Evolutionary conservation across 177 flowering plant species (phyloP), one percentile per base, ranked within the genome.

Genomic region (Tripterygium wilfordii): DNA sequence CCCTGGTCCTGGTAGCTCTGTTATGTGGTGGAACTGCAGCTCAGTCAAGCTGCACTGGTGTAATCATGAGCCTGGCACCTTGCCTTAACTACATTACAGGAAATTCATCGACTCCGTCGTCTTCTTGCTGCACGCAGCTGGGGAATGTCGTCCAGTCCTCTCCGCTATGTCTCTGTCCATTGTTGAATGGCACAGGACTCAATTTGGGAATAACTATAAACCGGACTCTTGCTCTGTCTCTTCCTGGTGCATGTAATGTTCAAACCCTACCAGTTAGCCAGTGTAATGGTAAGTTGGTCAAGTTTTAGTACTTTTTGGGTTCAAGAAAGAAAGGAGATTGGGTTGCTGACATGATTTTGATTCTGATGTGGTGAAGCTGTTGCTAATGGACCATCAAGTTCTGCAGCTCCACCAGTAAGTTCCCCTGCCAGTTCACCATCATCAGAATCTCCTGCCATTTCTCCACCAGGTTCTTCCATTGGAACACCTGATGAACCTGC

Each of bases 61-160:
- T 46, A 5, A 44, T 80, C 40, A 27, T 51, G 14, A 58, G 62
- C 70, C 26, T 80, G 38, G 26, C 72, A 10, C 68, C 87, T 10
- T 80, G 87, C 51, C 68, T 80, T 0, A 67, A 58, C 64, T 77
- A 64, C 49, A 40, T 80, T 3, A 60, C 65, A 0, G 83, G 83
- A 30, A 77, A 62, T 25, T 57, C 77, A 14, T 63, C 74, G 2
- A 58, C 62, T 4, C 83, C 87, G 16, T 60, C 86, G 8, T 56
- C 77, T 12, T 46, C 71, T 0, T 77, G 87, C 64, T 80, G 87
- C 77, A 53, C 74, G 0, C 61, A 56, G 46, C 80, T 80, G 2
- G 39, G 56, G 2, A 58, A 3, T 9, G 67, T 73, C 0, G 74
- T 77, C 27, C 56, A 73, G 36, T 59, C 80, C 5, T 61, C 65